Base-by-base conservation (phyloP, 495 filamentous ascomycete species). In the Stereocaulon alpinum region DNA sequence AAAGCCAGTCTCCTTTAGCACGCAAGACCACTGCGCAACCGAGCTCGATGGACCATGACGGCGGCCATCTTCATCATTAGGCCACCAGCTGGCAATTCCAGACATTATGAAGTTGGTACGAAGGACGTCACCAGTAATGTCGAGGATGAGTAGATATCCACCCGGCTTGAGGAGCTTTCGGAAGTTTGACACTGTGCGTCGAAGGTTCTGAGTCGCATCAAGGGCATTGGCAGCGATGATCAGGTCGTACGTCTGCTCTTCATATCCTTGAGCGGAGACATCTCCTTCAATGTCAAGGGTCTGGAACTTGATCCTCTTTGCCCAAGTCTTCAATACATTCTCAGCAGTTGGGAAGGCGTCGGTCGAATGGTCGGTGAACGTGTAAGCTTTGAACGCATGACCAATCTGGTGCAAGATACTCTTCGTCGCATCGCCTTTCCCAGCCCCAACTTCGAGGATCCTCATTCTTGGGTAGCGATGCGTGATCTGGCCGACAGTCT, bases 361-460 rank as follows among this genome's bases (percentile, higher is more conserved):
- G 1, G 73, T 59, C 0, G 79, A 81, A 2, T 82, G 72, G 53
- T 84, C 80, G 1, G 80, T 82, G 57, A 79, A 82, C 0, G 64
- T 67, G 56, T 76, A 79, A n/a, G 64, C 37, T 3, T 22, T 43
- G 40, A 49, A 50, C 32, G 48, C 37, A 1, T 24, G 20, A 2
- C 57, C 48, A 3, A 51, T 30, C 18, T 40, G 34, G 37, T 47
- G 22, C 73, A 81, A 58, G 18, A 71, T 64, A 5, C 66, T 56
- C 6, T 67, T 68, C 2, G 80, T 81, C 6, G 74, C 40, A 9
- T 29, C 18, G 24, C 37, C 55, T 4, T 55, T 58, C 2, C 60
- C 37, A 44, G 60, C 54, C 4, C 78, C 77, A 27, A 80, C 67
- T 62, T 81, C 77, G 24, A 80, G 64, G 5, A 81, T 66, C 0